Evolutionary conservation across 768 basidiomycete species (phyloP), one percentile per base, ranked within the genome.

Genomic region (Russula lepida): DNA sequence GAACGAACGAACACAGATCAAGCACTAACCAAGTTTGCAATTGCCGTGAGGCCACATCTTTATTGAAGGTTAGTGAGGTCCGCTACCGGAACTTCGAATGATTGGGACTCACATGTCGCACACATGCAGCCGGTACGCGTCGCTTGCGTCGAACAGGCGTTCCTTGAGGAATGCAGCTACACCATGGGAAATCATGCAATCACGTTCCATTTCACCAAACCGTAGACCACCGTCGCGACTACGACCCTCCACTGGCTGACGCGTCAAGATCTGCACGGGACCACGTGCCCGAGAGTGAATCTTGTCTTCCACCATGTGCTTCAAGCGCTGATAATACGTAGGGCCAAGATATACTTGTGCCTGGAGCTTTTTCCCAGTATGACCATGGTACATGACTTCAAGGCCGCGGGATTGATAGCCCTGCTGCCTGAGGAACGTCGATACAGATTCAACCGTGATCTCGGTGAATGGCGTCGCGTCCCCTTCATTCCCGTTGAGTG

Each of bases 221-320:
- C 97, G 93, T 65, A 99, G 76, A 74, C 97, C 97, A 79, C 97
- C 97, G 70, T 98, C 97, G 76, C 97, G 84, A 82, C 90, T 93
- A 74, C 97, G 83, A 82, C 97, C 97, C 72, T 99, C 97, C 17
- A 99, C 97, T 13, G 97, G 97, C 70, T 99, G 97, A 52, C 97
- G 78, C 33, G 95, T 99, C 68, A 99, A 74, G 68, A 98, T 99
- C 73, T 99, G 97, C 9, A 99, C 92, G 5, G 97, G 97, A 15
- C 97, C 97, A 73, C 97, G 76, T 21, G 97, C 97, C 58, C 97
- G 85, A 30, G 97, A 95, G 75, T 99, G 97, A 56, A 98, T 99
- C 78, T 99, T 99, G 75, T 99, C 97, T 72, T 98, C 95, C 48
- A 99, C 97, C 95, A 99, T 99, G 76, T 99, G 97, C 78, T 98